Base-by-base conservation (phyloP, 495 filamentous ascomycete species). In the Penicillium fimorum region DNA sequence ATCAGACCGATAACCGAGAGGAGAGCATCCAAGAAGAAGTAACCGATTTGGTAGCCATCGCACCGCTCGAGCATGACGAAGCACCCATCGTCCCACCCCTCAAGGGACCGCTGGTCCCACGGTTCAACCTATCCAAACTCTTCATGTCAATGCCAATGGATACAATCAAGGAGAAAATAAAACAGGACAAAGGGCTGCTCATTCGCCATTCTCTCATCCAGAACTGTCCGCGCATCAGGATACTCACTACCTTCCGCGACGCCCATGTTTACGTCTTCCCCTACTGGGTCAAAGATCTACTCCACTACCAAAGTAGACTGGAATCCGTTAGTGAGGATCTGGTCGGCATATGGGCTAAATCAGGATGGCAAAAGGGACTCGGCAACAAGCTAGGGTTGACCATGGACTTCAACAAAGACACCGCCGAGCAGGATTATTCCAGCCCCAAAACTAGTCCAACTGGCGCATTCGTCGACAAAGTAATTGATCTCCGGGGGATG, bases 241-340 rank as follows among this genome's bases (percentile, higher is more conserved):
- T 96, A 71, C 73, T 89, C 17, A 91, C 82, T 24, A 90, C 84
- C 3, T 85, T 92, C 65, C 83, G 93, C 4, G 92, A 97, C 64
- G 87, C 92, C 3, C 92, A 96, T 61, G 83, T 97, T 52, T 98
- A 97, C 66, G 80, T 97, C 61, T 88, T 97, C 61, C 94, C 94
- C 0, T 83, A 85, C 59, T 97, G 94, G 94, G 83, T 96, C 5
- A 79, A 91, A 58, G 84, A 91, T 15, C 84, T 96, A 63, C 80
- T 92, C 27, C 78, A 78, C 47, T 74, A 73, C 18, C 93, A 97
- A 58, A 85, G 90, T 15, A 84, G 77, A 22, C 80, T 97, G 38
- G 87, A 96, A 46, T 92, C 84, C 41, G 82, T 98, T 50, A 87
- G 88, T 50, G 93, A 98, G 72, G 94, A 97, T 61, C 81, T 97